These are phyloP conservation scores for Podospora sp. DNA, from an alignment of 495 filamentous ascomycete species.

Conservation along the genomic window DNA sequence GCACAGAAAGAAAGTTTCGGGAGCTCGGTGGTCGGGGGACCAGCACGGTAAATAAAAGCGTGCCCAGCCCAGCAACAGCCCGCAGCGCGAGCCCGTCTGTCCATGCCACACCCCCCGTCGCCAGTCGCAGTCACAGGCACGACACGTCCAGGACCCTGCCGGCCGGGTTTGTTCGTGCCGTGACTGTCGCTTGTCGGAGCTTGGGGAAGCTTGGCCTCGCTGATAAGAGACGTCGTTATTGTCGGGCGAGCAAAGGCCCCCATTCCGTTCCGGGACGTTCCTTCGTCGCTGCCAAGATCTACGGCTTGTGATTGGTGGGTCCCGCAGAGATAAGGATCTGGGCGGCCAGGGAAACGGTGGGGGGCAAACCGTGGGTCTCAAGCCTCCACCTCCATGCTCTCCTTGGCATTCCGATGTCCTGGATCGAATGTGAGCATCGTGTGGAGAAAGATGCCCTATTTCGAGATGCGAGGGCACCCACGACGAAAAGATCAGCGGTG, in stretches of 20 bases:
- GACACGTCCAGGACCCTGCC: conserved; percentile 11
- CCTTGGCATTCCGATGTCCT: conserved; percentile 25
- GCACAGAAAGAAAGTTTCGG: conserved; percentile 17
- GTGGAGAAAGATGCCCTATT: not conserved
- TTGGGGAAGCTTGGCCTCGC: conserved; percentile 9
- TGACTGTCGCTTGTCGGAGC: conserved; percentile 9
- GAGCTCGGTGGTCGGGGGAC: conserved; percentile 22
- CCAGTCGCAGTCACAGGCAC: conserved; percentile 2
- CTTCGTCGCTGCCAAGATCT: conserved; percentile 20
- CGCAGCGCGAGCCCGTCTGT: not conserved
- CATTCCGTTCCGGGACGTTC: conserved; percentile 28
- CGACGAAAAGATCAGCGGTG: not conserved
- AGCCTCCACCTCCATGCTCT: conserved; percentile 7
- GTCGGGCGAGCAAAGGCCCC: conserved; percentile 15
- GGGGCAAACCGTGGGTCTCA: conserved; percentile 17
- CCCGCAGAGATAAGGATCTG: conserved; percentile 31
- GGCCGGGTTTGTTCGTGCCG: conserved; percentile 11
- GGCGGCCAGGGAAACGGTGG: conserved; percentile 22
- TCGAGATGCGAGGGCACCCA: not conserved
- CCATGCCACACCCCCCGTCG: no score
- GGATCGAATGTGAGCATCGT: conserved; percentile 4
- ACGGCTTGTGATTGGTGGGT: conserved; percentile 22
- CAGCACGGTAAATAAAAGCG: conserved; percentile 32
- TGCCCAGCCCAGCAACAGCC: not conserved
- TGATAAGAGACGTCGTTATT: conserved; percentile 27